These are phyloP conservation scores for Candida glaebosa DNA, from an alignment of 805 yeast genomes.

Conservation along the genomic window DNA sequence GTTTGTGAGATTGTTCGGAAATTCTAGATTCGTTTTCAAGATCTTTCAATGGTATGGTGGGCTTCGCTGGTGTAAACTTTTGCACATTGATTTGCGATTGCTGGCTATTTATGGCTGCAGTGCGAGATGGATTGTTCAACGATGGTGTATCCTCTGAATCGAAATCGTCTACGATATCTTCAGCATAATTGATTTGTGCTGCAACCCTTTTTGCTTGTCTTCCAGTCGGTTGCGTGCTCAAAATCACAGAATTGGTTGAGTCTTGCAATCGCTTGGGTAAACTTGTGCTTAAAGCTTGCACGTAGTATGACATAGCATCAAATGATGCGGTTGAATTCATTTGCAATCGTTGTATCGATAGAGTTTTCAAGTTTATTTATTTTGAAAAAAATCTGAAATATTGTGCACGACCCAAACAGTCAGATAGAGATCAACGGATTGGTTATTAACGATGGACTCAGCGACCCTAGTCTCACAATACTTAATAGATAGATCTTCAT, in stretches of 20 bases:
- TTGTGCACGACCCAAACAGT: not conserved
- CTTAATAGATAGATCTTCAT: conserved; percentile 14
- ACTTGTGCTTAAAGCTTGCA: conserved; percentile 76
- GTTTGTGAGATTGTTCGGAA: conserved; percentile 24
- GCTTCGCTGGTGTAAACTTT: conserved; percentile 22
- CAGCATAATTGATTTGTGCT: conserved; percentile 77
- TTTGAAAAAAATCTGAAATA: not conserved
- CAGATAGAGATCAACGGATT: not conserved
- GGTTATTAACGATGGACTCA: conserved; percentile 21
- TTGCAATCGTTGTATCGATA: too few species aligned
- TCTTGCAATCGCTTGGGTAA: conserved; percentile 63
- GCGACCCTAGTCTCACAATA: conserved; percentile 16
- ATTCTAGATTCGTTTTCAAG: conserved; percentile 21
- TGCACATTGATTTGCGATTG: conserved; percentile 16
- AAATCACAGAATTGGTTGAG: conserved; percentile 68
- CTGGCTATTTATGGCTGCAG: conserved; percentile 10
- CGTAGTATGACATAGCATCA: conserved; percentile 8
- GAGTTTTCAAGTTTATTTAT: not conserved
- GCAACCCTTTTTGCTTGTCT: conserved; percentile 73
- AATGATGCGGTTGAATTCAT: conserved; percentile 3
- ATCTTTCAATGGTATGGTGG: conserved; percentile 19
- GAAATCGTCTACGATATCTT: conserved; percentile 52
- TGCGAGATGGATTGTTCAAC: not conserved
- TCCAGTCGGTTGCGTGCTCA: conserved; percentile 66
- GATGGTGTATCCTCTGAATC: conserved; percentile 32